A percentile compares a stretch with the other conserved stretches of the same genome.
These are phyloP conservation scores for Hanseniaspora uvarum DNA, from an alignment of 1,139 yeast species.

Conservation along the genomic window DNA sequence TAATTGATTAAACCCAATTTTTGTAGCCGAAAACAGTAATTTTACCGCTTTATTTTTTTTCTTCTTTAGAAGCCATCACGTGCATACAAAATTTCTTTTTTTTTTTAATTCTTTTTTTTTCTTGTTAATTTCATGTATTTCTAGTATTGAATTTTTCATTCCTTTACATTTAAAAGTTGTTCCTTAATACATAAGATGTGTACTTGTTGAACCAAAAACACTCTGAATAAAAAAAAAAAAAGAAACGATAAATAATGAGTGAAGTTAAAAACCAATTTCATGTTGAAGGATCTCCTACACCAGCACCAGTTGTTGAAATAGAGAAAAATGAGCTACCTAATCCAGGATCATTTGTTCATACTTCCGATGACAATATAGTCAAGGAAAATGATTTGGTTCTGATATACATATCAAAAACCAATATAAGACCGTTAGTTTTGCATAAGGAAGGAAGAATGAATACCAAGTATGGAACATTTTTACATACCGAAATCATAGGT, in stretches of 20 bases:
- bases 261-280: not conserved
- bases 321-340: conserved; percentile 20
- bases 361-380: conserved; percentile 31
- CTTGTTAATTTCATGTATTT: not conserved
- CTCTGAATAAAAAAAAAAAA: not conserved
- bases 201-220: too few species aligned
- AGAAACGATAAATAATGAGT: not conserved
- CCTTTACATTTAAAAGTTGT: too few species aligned
- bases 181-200: too few species aligned
- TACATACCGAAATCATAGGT: conserved; percentile 75
- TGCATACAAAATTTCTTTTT: not conserved
- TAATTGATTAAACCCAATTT: not conserved
- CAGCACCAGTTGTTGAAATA: conserved; percentile 6
- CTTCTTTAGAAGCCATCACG: not conserved
- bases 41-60: not conserved
- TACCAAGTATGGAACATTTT: conserved; percentile 82
- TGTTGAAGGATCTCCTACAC: conserved; percentile 7
- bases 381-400: conserved; percentile 80
- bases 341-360: conserved; percentile 37
- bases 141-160: not conserved
- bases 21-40: not conserved
- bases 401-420: conserved; percentile 72
- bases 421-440: conserved; percentile 64
- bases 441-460: conserved; percentile 52
- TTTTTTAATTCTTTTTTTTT: not conserved